Evolutionary conservation across 148 eudicot genomes (phyloP).

Genomic region (Tetragonia tetragonoides): DNA sequence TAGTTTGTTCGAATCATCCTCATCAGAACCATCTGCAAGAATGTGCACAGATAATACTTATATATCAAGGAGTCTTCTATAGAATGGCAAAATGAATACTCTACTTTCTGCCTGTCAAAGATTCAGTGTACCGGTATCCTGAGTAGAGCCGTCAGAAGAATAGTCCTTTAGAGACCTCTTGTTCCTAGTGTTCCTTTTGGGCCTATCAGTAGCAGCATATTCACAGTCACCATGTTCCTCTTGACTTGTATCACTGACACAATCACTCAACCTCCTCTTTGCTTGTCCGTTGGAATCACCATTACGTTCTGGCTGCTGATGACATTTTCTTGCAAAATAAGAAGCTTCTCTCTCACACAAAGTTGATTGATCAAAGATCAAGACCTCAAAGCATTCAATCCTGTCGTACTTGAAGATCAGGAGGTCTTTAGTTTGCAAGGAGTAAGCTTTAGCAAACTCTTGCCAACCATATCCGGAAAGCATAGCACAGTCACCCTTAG

Average conservation of each 20-base stretch:
- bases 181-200: no score
- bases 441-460: conserved; percentile 12
- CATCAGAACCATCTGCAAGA: neutral
- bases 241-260: no score
- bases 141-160: no score
- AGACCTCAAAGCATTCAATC: neutral
- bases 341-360: conserved; percentile 2
- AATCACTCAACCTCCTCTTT: no score
- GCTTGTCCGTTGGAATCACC: no score
- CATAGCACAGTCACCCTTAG: neutral
- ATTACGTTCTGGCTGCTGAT: neutral
- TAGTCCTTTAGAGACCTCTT: no score
- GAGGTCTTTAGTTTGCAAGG: conserved; percentile 11
- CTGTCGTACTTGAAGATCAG: conserved; percentile 11
- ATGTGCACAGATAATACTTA: no score
- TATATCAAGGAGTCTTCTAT: no score
- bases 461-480: conserved; percentile 8
- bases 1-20: neutral
- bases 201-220: no score
- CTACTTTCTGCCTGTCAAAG: no score
- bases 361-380: neutral
- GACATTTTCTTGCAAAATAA: neutral
- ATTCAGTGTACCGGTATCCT: no score
- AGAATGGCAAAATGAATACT: neutral
- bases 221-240: no score